Evolutionary conservation across 2,329 filamentous ascomycete species (phyloP), one percentile per base, ranked within the genome.

Genomic region (Monosporascus sp.): DNA sequence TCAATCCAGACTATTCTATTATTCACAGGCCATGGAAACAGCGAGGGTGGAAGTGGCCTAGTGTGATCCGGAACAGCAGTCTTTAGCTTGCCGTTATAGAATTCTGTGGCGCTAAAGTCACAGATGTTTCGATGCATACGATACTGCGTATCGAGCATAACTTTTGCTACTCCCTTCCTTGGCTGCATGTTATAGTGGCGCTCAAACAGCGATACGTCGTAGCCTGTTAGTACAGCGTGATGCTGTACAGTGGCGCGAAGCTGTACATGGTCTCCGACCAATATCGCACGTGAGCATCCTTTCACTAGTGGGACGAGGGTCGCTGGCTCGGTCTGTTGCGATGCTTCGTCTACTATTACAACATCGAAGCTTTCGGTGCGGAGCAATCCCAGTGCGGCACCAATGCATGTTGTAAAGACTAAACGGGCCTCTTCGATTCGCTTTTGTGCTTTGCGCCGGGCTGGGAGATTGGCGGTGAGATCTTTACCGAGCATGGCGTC

Each of bases 221-320:
- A 74, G 1, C 64, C 68, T 4, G 70, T 54, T 0, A 65, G 55
- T 7, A 65, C 54, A 1, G 72, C 65, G 39, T 70, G 65, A 37
- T 68, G 59, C 44, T 70, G 64, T 9, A 76, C 70, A 0, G 71
- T 76, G 0, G 74, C 72, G 17, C 72, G 66, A 4, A 77, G 68
- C 54, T 78, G 73, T 1, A 75, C 72, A 57, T 77, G 74, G 48
- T 77, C 74, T 1, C 74, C 74, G 1, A 77, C 74, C 0, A 77
- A 57, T 3, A 76, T 67, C 1, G 68, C 73, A 47, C 68, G 70
- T n/a, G 61, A 53, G 48, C 74, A 75, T 0, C 72, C 71, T 51
- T 74, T 76, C 9, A 71, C 65, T 2, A 75, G 62, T 2, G 70
- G 72, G 0, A 75, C 64, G 1, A 76, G 57, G 3, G 69, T 70